Evolutionary conservation across 2,329 filamentous ascomycete species (phyloP), one percentile per base, ranked within the genome.

Genomic region (Cadophora sp.): DNA sequence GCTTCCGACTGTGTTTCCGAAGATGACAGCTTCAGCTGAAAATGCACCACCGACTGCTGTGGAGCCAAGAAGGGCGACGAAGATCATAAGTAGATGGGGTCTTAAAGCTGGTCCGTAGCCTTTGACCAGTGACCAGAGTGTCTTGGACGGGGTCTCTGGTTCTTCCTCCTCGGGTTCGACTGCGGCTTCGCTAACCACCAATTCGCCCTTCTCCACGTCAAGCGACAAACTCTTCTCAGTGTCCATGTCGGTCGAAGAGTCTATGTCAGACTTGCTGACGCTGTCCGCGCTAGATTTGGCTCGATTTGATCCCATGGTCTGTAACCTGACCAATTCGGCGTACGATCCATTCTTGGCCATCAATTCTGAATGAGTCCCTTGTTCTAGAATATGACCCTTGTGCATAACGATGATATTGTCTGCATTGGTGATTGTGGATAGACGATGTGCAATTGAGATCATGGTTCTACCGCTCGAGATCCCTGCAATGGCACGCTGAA

Each of bases 381-480:
- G 85, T 79, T 97, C 93, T 14, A 88, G 86, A 59, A 97, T 90
- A 50, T 85, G 83, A 19, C 93, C 93, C 68, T 89, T 86, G 69
- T 92, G 88, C 12, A 97, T 83, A 8, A 96, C 92, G 56, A 96
- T 83, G 68, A 97, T 97, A 74, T 93, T 91, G 77, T 97, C 92
- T 2, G 93, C 93, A 65, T 92, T 95, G 93, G 91, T 93, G 73
- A 97, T 94, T 0, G 93, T 97, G 40, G 92, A 95, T 22, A 97
- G 83, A 62, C 93, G 91, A 79, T 97, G 93, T 80, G 95, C 95
- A 81, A 98, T 97, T 53, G 97, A 93, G 68, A 98, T 87, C 81
- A 97, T 89, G 0, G 95, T 98, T 55, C 95, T 91, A 58, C 93
- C 93, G 72, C 90, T 85, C 12, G 92, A 91, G 60, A 97, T 88